Base-by-base conservation (phyloP, 140 eudicot species). In the Senecio squalidus region DNA sequence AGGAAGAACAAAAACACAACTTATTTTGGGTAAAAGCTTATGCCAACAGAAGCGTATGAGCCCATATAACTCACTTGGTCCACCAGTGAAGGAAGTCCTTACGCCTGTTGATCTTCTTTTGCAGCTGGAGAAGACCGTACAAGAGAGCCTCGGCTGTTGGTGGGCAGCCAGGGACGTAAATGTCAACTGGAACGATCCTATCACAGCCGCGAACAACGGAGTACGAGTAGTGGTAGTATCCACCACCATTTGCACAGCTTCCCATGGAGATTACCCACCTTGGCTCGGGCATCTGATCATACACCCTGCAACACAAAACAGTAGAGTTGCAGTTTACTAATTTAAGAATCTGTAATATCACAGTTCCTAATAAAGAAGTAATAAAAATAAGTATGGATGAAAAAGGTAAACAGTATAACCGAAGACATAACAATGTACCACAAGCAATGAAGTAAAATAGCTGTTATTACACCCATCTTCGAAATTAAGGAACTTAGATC, bases 181-280 rank as follows among this genome's bases (percentile, higher is more conserved):
- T 89, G 61, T 89, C 97, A 4, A 89, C 97, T 3, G 97, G 97
- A 23, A 89, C 95, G 28, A 89, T 85, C 67, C 95, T 71, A 54
- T 89, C 97, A 51, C 95, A 85, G 4, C 97, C 97, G 17, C 95
- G 74, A 1, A 89, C 97, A 14, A 89, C 97, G 18, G 97, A 85
- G 74, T 89, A 89, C 0, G 97, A 89, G 86, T 85, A 85, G 62
- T 89, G 95, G 81, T 89, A 89, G 80, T 85, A 85, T 28, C 97
- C 97, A 27, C 97, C 97, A 49, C 95, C 95, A 8, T 89, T 89
- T 58, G 97, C 97, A 62, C 97, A 89, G 83, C 95, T 85, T 73
- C 97, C 97, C 97, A 89, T 89, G 0, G 97, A 89, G 16, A 89
- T 85, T 25, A 89, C 97, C 97, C 97, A 89, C 75, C 94, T 71